Evolutionary conservation across 1,284 basidiomycete genomes (phyloP), one percentile per base, ranked within the genome.

Genomic region (Melampsora abietis-canadensis): DNA sequence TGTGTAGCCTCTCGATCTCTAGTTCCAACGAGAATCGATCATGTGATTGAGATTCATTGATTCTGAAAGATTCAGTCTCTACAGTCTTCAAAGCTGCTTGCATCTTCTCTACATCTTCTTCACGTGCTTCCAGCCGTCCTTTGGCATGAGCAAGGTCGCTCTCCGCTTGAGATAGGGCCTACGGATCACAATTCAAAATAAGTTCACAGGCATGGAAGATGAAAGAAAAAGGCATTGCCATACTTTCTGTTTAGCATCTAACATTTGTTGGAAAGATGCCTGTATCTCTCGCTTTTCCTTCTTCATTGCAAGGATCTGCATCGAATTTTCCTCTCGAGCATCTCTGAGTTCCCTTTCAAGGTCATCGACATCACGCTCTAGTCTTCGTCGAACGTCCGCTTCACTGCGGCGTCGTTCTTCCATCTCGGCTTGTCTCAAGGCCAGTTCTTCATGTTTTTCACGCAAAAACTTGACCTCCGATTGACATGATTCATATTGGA

Each of bases 21-120:
- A 97, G 86, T 81, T 96, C 91, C 51, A 98, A 84, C 0, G 91
- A 91, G 84, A 92, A 92, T 73, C 88, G 86, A 63, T 92, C 90
- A 12, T 89, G 90, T 0, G 90, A 90, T 78, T 90, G 89, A 37
- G 88, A 86, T 83, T 93, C 90, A 48, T 92, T 92, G 5, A 89
- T 84, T 76, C 88, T 87, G 83, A 88, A 88, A 5, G 82, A 78
- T 74, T 85, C 84, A 14, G 83, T 83, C 78, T 91, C 90, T 67
- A 88, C 80, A 0, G 84, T 82, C 77, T 88, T 87, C 31, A 96
- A 84, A 0, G 88, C 88, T 3, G 83, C 82, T 81, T 97, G 92
- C 4, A 97, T 86, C 0, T 87, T 86, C 0, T 84, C 84, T 2
- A 95, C 83, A 80, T 96, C 93, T 1, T 85, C 82, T 64, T 84